phyloP scores from a whole-genome alignment of 208 protist genomes.

The Leishmania major region DNA sequence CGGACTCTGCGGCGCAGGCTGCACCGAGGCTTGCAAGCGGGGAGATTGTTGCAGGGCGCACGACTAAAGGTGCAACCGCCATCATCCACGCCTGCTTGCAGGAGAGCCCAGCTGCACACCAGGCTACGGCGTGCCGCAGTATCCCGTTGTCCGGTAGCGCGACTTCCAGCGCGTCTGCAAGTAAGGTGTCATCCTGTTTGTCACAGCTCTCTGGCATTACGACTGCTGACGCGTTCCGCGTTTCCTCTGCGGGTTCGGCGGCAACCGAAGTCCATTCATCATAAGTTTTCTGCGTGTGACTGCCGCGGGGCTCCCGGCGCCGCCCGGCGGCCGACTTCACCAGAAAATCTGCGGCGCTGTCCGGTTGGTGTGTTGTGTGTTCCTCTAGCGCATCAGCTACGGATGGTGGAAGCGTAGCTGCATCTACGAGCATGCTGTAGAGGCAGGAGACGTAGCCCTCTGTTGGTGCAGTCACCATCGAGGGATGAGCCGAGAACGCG shows the following conservation, averaged over 20 bases:
- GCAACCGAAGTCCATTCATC: not conserved
- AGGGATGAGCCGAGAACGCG: conserved; percentile 1
- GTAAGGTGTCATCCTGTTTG: not conserved
- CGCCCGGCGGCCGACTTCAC: conserved; percentile 12
- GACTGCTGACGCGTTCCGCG: not conserved
- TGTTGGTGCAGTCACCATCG: not conserved
- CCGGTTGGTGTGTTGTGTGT: conserved; percentile 19
- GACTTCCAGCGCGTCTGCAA: conserved; percentile 20
- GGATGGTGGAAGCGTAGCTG: conserved; percentile 12
- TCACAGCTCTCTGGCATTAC: not conserved
- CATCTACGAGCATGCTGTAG: conserved; percentile 17
- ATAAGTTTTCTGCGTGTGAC: not conserved
- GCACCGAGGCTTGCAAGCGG: not conserved
- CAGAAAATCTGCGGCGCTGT: conserved; percentile 21
- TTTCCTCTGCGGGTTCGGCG: not conserved
- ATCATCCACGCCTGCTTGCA: conserved; percentile 14
- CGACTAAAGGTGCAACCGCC: conserved; percentile 11
- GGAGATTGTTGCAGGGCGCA: not conserved
- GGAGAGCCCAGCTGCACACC: conserved; percentile 29
- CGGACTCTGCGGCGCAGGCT: conserved; percentile 20
- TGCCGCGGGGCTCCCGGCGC: not conserved
- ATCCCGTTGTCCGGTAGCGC: conserved; percentile 33
- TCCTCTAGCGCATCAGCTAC: conserved; percentile 15
- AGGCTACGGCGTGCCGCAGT: conserved; percentile 27
- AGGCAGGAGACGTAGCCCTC: conserved; percentile 9